Evolutionary conservation across 108 stramenopile species (phyloP).

Genomic region (Schizochytrium sp.): DNA sequence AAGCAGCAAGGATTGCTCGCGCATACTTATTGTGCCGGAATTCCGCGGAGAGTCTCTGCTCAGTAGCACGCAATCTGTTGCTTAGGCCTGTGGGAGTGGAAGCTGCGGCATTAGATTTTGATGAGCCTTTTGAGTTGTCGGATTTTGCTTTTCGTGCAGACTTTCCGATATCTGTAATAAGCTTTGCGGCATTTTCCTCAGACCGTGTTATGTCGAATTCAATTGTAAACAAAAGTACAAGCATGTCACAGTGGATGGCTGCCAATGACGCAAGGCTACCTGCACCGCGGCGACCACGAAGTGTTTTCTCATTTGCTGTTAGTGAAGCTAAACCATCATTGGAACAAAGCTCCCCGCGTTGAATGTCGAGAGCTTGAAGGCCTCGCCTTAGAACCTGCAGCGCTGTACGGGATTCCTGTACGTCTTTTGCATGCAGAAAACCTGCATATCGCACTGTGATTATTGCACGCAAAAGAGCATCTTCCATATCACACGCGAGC

Average conservation of each 20-base stretch:
- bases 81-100: too few species aligned
- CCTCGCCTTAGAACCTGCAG: background rate
- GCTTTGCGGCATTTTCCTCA: background rate
- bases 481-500: background rate
- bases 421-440: constrained; percentile 22
- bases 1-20: background rate
- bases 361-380: constrained; percentile 30
- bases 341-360: constrained; percentile 36
- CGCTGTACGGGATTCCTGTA: background rate
- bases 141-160: too few species aligned
- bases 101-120: too few species aligned
- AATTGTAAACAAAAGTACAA: constrained; percentile 6
- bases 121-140: too few species aligned
- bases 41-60: constrained; percentile 14
- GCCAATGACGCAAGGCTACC: constrained; percentile 10
- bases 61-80: background rate
- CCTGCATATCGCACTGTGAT: background rate
- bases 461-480: constrained; percentile 15
- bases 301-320: background rate
- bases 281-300: background rate
- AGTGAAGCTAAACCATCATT: background rate
- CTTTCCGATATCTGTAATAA: too few species aligned
- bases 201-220: background rate
- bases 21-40: constrained; percentile 24
- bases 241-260: constrained; percentile 35